Percentiles rank a stretch among this genome's conserved stretches.
phyloP scores from a whole-genome alignment of 495 filamentous ascomycete species.

The Neurospora sp. region DNA sequence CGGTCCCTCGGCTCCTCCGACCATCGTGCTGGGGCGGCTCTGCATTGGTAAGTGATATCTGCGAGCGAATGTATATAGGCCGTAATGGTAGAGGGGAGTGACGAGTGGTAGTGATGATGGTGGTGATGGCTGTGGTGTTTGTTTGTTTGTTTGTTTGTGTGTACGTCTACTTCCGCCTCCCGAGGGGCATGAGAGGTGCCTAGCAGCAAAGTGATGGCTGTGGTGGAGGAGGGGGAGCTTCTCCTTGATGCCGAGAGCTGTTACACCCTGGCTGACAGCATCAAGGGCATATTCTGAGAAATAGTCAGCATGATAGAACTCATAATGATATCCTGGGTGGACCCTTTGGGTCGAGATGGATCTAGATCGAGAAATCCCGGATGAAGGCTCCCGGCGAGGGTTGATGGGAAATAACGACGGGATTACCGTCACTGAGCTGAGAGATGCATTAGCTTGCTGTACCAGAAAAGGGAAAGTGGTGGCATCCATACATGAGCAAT shows the following conservation, averaged over 20 bases:
- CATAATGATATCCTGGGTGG: background rate
- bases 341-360: background rate
- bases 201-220: too few species aligned
- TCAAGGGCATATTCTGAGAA: conserved; percentile 91
- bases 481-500: background rate
- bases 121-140: background rate
- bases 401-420: background rate
- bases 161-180: too few species aligned
- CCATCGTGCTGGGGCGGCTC: background rate
- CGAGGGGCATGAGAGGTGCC: too few species aligned
- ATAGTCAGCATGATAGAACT: conserved; percentile 3
- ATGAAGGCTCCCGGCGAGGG: background rate
- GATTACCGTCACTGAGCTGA: background rate
- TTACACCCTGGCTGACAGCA: conserved; percentile 97
- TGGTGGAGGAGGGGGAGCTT: conserved; percentile 8
- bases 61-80: background rate
- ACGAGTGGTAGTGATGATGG: background rate
- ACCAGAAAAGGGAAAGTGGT: background rate
- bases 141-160: too few species aligned
- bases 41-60: background rate
- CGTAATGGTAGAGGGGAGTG: background rate
- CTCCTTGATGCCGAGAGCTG: conserved; percentile 98
- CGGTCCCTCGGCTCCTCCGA: background rate
- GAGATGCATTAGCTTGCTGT: background rate
- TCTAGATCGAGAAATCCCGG: background rate